Evolutionary conservation across 73 alveolate genomes (phyloP), one percentile per base, ranked within the genome.

Genomic region (Uronychia binucleata): DNA sequence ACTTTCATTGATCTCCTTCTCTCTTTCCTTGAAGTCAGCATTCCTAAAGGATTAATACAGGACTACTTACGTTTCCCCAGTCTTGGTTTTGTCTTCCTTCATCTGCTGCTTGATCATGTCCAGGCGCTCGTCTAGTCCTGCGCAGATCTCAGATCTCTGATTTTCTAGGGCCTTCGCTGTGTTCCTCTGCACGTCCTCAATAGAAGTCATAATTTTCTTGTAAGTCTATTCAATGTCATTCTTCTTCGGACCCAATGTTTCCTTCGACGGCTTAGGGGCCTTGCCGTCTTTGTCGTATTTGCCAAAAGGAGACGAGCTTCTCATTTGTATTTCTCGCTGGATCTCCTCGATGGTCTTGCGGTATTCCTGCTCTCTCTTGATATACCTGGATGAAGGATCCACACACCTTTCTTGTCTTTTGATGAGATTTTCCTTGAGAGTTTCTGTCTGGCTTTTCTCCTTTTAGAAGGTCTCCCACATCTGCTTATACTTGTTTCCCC

Each of bases 321-420:
- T 35, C 33, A 57, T 84, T 58, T 84, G 75, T 13, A 94, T 89
- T 79, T 89, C 90, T 28, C 74, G 28, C 57, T 94, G 88, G 33
- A 94, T 87, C 76, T 92, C 93, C 57, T 86, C 96, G 46, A 94
- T 94, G 13, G 96, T 94, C 80, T 92, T 92, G 33, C 97, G 82
- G 82, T 92, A 94, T 34, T 94, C 98, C 31, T 92, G 90, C 92
- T 94, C 98, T 81, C 98, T 80, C 33, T 89, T 87, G 33, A 94
- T 94, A 81, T 91, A 94, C 75, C 98, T 46, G 67, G 67, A 46
- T 46, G 67, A 46, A 11, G 5, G 67, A 19, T 11, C n/a, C 5
- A 46, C 67, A 11, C 19, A 46, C 67, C 67, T 77, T 80, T 94
- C 97, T 77, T 94, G 83, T 67, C 92, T 92, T 81, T 59, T 82